Evolutionary conservation across 2,329 filamentous ascomycete species (phyloP).

Genomic region (Beauveria sp.): DNA sequence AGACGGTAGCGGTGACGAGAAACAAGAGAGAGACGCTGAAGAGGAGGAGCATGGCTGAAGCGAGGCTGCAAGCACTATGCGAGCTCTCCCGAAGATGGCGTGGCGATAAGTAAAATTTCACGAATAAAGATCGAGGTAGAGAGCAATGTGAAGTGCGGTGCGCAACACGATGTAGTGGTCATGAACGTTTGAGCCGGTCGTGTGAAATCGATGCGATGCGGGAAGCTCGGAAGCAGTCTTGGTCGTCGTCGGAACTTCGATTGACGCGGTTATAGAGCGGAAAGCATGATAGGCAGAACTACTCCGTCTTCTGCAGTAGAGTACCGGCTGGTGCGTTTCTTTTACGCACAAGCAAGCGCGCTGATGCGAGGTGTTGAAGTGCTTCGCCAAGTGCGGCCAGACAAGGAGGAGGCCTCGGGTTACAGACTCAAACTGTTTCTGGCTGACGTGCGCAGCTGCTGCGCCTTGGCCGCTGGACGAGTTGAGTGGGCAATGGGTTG

Average conservation of each 20-base stretch:
- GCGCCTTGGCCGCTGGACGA: neutral
- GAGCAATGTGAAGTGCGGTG: neutral
- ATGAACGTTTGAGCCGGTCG: neutral
- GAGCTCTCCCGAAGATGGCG: neutral
- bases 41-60: conserved; percentile 66
- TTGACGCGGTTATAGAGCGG: neutral
- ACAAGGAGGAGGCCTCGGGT: neutral
- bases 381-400: neutral
- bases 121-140: neutral
- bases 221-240: neutral
- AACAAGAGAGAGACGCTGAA: conserved; percentile 68
- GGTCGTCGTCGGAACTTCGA: neutral
- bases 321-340: neutral
- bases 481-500: no score
- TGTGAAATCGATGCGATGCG: neutral
- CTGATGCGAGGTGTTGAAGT: neutral
- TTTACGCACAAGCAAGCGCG: neutral
- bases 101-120: neutral
- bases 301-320: neutral
- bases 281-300: neutral
- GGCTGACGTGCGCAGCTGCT: conserved; percentile 1
- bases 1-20: conserved; percentile 62
- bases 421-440: neutral
- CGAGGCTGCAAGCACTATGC: neutral
- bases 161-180: neutral